Evolutionary conservation across 192 early-diverging fungal genomes (phyloP), one percentile per base, ranked within the genome.

Genomic region (Linnemannia hyalina): DNA sequence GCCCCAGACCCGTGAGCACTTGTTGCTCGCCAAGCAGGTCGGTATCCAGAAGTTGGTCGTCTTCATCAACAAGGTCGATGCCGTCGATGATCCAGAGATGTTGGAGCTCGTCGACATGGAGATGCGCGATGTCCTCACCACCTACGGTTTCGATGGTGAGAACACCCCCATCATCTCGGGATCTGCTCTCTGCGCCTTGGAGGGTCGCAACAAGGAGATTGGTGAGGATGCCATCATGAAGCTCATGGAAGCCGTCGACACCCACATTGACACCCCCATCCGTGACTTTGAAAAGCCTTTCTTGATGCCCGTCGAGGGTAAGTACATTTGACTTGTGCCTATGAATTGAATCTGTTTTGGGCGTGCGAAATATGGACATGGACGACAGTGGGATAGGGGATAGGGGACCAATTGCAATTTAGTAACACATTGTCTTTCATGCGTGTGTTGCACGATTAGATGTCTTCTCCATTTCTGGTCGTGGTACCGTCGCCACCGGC

Each of bases 91-190:
- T 88, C 90, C 94, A 57, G 98, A 99, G 89, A 98, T 99, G 97
- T 92, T 99, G 78, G 98, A 99, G 89, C 94, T 99, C 74, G 97
- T 99, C 63, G 97, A 99, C 77, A 98, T 98, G 97, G 97, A 98
- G 89, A 98, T 99, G 97, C 95, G 98, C 83, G 98, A 98, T 90
- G 93, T 98, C 74, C 88, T 98, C 41, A 80, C 85, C 68, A 94
- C 97, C 87, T 99, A 99, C 88, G 96, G 95, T 68, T 99, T 96
- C 88, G 93, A 96, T 76, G 97, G 97, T 82, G 98, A 99, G 73
- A 91, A 94, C 63, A 94, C 95, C 60, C 98, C 97, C 13, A 96
- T 99, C 72, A 89, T 99, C 81, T 93, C 94, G 90, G 98, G 97
- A 36, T 98, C 97, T 68, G 98, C 97, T 47, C 91, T 99, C 80